These are phyloP conservation scores for Globisporangium paddicum DNA, from an alignment of 352 stramenopile genomes.

Conservation along the genomic window DNA sequence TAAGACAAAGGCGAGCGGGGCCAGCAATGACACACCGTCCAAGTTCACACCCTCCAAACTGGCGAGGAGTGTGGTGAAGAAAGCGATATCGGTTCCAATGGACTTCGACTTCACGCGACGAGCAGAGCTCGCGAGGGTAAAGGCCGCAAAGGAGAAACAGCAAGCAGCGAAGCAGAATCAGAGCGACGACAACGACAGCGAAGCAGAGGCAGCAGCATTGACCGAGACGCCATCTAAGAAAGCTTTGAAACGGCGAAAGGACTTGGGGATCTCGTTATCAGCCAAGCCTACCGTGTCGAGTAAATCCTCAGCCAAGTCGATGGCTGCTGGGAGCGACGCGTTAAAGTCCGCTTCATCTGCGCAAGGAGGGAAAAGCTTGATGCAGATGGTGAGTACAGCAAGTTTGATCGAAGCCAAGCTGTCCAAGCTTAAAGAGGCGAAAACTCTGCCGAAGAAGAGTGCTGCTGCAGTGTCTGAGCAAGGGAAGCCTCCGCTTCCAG, in stretches of 20 bases:
- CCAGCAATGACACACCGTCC: conserved; percentile 7
- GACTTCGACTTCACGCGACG: conserved; percentile 55
- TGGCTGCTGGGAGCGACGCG: not conserved
- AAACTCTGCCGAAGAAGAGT: conserved; percentile 2
- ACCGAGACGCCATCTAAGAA: conserved; percentile 16
- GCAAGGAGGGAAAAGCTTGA: conserved; percentile 12
- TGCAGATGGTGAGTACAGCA: conserved; percentile 13
- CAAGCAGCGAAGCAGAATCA: conserved; percentile 18
- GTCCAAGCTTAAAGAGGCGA: conserved; percentile 5
- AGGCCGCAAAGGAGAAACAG: conserved; percentile 18
- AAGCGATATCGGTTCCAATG: conserved; percentile 18
- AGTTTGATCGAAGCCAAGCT: conserved; percentile 9
- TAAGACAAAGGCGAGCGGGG: not conserved
- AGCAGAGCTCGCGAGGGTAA: conserved; percentile 29
- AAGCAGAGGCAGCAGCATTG: conserved; percentile 1
- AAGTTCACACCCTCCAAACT: conserved; percentile 20
- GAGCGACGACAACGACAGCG: not conserved
- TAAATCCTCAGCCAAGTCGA: not conserved
- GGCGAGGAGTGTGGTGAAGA: conserved; percentile 20
- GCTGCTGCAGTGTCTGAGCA: not conserved
- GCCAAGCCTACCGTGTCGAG: not conserved
- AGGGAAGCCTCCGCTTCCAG: not conserved
- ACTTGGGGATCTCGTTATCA: conserved; percentile 10
- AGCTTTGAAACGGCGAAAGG: conserved; percentile 17
- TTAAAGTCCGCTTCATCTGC: not conserved